A percentile compares a stretch with the other conserved stretches of the same genome.
Conservation (phyloP, 179 eudicot genomes). For the Patellifolia procumbens region DNA sequence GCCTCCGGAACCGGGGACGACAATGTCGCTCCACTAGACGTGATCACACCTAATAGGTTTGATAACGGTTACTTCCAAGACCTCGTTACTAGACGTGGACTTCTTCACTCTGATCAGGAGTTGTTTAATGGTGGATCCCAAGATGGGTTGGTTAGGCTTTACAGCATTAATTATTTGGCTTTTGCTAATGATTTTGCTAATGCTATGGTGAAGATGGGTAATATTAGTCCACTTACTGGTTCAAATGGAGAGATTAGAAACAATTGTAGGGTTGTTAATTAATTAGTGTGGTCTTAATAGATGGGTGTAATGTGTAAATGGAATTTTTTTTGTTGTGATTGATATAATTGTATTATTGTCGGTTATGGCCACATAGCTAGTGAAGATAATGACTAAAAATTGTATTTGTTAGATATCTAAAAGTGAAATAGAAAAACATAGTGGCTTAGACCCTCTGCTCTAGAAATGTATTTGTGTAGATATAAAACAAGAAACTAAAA, state of each 20-base stretch:
- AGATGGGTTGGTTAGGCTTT: constrained; percentile 36
- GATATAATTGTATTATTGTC: not conserved
- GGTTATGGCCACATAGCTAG: too few species aligned
- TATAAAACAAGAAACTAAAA: too few species aligned
- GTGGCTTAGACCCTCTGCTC: too few species aligned
- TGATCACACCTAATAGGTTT: constrained; percentile 34
- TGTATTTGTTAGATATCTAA: too few species aligned
- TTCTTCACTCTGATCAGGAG: constrained; percentile 54
- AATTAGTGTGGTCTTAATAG: not conserved
- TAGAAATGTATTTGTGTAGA: too few species aligned
- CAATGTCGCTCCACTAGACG: constrained; percentile 47
- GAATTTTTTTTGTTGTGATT: too few species aligned
- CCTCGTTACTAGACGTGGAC: constrained; percentile 36
- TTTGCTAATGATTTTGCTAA: constrained; percentile 42
- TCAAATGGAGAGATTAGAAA: constrained; percentile 14
- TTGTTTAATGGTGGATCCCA: constrained; percentile 49
- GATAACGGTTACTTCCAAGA: constrained; percentile 43
- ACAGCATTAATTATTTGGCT: constrained; percentile 19
- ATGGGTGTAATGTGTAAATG: too few species aligned
- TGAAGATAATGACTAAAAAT: too few species aligned
- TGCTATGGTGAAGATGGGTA: constrained; percentile 39
- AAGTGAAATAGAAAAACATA: too few species aligned
- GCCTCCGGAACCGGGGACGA: constrained; percentile 27
- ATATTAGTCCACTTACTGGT: constrained; percentile 10
- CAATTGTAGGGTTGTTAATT: constrained; percentile 6